Percentiles rank a stretch among this genome's conserved stretches.
Conservation (phyloP, 2,329 filamentous ascomycete species). For the Cladorrhinum sp. region DNA sequence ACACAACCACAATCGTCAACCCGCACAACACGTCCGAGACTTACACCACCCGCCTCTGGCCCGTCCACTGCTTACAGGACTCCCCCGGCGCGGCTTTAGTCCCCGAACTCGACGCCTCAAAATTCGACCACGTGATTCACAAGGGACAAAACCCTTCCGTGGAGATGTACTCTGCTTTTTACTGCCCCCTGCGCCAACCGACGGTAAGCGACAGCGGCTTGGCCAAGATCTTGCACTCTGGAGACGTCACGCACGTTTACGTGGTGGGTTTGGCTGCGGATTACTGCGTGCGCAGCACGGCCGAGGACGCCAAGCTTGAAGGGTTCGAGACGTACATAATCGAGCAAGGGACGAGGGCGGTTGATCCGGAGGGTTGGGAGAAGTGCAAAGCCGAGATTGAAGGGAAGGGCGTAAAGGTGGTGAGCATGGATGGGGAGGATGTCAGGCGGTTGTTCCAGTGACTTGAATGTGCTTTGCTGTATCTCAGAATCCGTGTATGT, state of each 20-base stretch:
- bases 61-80: slow-evolving; percentile 78
- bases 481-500: no score
- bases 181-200: slow-evolving; percentile 68
- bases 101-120: slow-evolving; percentile 61
- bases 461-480: no score
- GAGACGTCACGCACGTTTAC: slow-evolving; percentile 72
- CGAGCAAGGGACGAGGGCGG: slow-evolving; percentile 72
- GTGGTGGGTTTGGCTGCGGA: slow-evolving; percentile 84
- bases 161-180: slow-evolving; percentile 95
- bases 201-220: slow-evolving; percentile 62
- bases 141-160: slow-evolving; percentile 74
- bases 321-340: slow-evolving; percentile 77
- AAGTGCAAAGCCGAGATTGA: slow-evolving; percentile 52
- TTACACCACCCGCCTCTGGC: slow-evolving; percentile 76
- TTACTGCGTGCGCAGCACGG: slow-evolving; percentile 83
- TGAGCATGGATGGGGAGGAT: slow-evolving; percentile 55
- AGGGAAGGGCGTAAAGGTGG: slow-evolving; percentile 58
- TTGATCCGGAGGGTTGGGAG: slow-evolving; percentile 61
- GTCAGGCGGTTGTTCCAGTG: slow-evolving; percentile 45
- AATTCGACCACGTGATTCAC: slow-evolving; percentile 64
- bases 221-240: slow-evolving; percentile 51
- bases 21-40: slow-evolving; percentile 60
- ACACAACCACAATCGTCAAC: slow-evolving; percentile 62
- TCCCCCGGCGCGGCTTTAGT: slow-evolving; percentile 71
- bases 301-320: slow-evolving; percentile 69